Evolutionary conservation across 306 rosid species (phyloP).

Genomic region (Cicer chorassanicum): DNA sequence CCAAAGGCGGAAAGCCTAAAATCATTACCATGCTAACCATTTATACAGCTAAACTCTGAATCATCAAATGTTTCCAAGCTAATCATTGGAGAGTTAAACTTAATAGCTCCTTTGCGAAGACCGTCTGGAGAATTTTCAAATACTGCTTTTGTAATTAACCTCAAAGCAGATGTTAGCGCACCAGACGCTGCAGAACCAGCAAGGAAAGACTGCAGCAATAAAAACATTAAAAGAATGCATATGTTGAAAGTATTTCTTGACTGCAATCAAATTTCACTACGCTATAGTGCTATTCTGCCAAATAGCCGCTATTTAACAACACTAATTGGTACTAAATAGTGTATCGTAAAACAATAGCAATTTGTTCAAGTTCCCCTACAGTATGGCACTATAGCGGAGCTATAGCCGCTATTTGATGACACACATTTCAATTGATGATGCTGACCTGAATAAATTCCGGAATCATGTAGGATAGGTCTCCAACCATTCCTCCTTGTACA

Average conservation of each 20-base stretch:
- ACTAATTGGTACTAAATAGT: neutral
- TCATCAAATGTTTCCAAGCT: slow-evolving; percentile 12
- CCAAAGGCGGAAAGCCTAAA: neutral
- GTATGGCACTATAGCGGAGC: no score
- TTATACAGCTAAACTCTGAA: slow-evolving; percentile 8
- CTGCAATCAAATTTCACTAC: no score
- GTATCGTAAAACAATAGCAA: no score
- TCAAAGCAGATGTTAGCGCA: slow-evolving; percentile 61
- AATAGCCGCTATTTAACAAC: no score
- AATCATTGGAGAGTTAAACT: slow-evolving; percentile 19
- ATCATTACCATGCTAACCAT: slow-evolving; percentile 23
- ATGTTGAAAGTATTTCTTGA: neutral
- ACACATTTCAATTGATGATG: neutral
- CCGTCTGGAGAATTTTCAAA: slow-evolving; percentile 68
- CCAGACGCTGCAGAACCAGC: slow-evolving; percentile 91
- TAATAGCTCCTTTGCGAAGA: slow-evolving; percentile 90
- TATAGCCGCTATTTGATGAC: no score
- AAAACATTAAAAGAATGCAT: neutral
- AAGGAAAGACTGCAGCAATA: slow-evolving; percentile 66
- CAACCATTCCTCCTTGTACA: slow-evolving; percentile 92
- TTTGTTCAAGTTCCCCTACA: no score
- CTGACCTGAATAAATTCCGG: slow-evolving; percentile 78
- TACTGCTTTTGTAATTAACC: slow-evolving; percentile 69
- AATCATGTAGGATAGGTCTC: slow-evolving; percentile 84
- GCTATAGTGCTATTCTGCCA: no score